Base-by-base conservation (phyloP, 2,329 filamentous ascomycete genomes). In the Fusarium napiforme region DNA sequence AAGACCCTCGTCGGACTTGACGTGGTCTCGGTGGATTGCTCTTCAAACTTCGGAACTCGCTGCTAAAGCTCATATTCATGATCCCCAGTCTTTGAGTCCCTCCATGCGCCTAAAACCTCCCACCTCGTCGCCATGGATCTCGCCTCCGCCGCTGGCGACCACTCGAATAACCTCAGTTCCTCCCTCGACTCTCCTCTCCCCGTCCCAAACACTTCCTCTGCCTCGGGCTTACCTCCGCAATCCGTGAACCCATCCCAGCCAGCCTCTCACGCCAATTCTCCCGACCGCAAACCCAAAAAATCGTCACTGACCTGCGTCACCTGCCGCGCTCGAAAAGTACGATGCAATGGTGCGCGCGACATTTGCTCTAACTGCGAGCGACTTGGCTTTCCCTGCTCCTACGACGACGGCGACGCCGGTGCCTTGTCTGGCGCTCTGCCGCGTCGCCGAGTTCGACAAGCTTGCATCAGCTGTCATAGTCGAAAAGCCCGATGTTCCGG, bases 401-500 rank as follows among this genome's bases (percentile, higher is more conserved):
- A 89, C 75, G 86, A 88, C 66, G 87, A 88, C 60, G 81, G 80
- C 52, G 82, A 82, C 60, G 74, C 83, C 36, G 82, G 83, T 18
- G 78, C 83, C 50, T 83, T 85, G 73, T 83, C 83, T 39, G 79
- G 84, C 56, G 81, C 83, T n/a, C 77, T 88, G 57, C 86, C 88
- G 11, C 82, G 87, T 45, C 85, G 88, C 42, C 86, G 88, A 28
- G 88, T 89, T 47, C 84, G 87, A 49, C 84, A 88, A 78, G 88
- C 88, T 34, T 90, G 88, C 73, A 83, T 87, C 75, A 88, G 85
- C 75, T 90, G 88, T 78, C 88, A 90, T 71, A 85, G 86, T 39
- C 84, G 88, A 73, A 90, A 90, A 77, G 88, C 88, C 36, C 83
- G 87, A 55, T 90, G 88, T 80, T 89, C 86, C 59, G 88, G 88